phyloP scores from a whole-genome alignment of 768 basidiomycete genomes.

The Rhodosporidiobolus odoratus region DNA sequence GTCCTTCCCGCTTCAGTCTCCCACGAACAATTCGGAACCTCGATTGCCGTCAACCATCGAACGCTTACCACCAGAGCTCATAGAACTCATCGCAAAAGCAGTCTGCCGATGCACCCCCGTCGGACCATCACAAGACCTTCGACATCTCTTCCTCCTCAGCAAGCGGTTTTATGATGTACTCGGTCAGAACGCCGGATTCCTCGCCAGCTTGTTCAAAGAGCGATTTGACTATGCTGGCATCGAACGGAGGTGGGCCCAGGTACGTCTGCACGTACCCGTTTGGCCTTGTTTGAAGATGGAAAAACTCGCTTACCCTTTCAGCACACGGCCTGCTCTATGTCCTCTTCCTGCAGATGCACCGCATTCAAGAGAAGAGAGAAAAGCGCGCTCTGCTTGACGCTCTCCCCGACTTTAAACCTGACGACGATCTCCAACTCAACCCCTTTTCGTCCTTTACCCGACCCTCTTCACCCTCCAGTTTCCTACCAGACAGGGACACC shows the following conservation, averaged over 20 bases:
- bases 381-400: constrained; percentile 24
- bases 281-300: neutral
- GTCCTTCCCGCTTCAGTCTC: neutral
- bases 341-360: constrained; percentile 8
- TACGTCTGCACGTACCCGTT: neutral
- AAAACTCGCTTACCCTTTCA: neutral
- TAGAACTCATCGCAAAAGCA: constrained; percentile 56
- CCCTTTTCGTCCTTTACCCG: constrained; percentile 19
- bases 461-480: constrained; percentile 18
- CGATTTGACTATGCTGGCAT: constrained; percentile 25
- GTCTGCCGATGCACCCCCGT: constrained; percentile 47
- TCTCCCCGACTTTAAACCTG: constrained; percentile 18
- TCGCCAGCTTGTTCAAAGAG: constrained; percentile 33
- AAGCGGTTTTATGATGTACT: constrained; percentile 52
- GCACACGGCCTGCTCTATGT: neutral
- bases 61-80: constrained; percentile 56
- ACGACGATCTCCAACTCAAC: constrained; percentile 28
- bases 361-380: constrained; percentile 31
- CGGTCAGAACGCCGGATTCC: constrained; percentile 32
- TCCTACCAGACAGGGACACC: constrained; percentile 50
- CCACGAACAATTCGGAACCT: neutral
- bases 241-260: constrained; percentile 28
- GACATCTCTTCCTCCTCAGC: constrained; percentile 52
- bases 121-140: constrained; percentile 51
- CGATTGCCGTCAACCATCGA: constrained; percentile 49